These are phyloP conservation scores for Austropuccinia psidii DNA, from an alignment of 1,284 basidiomycete genomes.

Conservation along the genomic window DNA sequence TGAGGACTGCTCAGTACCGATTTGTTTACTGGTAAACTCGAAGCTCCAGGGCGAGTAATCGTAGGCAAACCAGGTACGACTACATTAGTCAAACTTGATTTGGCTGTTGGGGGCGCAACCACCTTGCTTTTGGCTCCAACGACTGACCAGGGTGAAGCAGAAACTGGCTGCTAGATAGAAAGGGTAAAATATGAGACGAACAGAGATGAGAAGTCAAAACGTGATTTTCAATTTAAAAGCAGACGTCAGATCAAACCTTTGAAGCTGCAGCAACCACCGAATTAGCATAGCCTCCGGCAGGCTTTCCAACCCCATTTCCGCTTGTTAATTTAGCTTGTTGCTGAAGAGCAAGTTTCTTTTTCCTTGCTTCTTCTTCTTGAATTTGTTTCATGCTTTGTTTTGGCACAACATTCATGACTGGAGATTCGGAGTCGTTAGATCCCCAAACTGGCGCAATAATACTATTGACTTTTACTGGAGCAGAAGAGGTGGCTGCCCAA, in stretches of 20 bases:
- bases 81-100: neutral
- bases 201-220: too few relatives aligned
- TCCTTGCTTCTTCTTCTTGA: slow-evolving; percentile 71
- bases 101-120: neutral
- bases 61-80: neutral
- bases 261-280: neutral
- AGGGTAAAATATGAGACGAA: neutral
- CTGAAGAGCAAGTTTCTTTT: slow-evolving; percentile 47
- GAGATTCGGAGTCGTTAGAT: slow-evolving; percentile 13
- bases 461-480: neutral
- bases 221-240: neutral
- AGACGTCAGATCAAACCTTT: neutral
- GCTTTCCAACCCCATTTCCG: slow-evolving; percentile 37
- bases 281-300: slow-evolving; percentile 14
- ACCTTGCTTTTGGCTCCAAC: slow-evolving; percentile 33
- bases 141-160: slow-evolving; percentile 15
- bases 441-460: slow-evolving; percentile 28
- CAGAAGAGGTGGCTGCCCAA: slow-evolving; percentile 29
- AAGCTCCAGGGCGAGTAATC: neutral
- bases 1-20: neutral
- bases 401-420: slow-evolving; percentile 42
- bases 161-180: neutral
- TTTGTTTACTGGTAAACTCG: neutral
- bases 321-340: slow-evolving; percentile 45
- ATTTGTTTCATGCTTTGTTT: slow-evolving; percentile 99